Evolutionary conservation across 2,329 filamentous ascomycete genomes (phyloP), one percentile per base, ranked within the genome.

Genomic region (Cadophora luteo-olivacea): DNA sequence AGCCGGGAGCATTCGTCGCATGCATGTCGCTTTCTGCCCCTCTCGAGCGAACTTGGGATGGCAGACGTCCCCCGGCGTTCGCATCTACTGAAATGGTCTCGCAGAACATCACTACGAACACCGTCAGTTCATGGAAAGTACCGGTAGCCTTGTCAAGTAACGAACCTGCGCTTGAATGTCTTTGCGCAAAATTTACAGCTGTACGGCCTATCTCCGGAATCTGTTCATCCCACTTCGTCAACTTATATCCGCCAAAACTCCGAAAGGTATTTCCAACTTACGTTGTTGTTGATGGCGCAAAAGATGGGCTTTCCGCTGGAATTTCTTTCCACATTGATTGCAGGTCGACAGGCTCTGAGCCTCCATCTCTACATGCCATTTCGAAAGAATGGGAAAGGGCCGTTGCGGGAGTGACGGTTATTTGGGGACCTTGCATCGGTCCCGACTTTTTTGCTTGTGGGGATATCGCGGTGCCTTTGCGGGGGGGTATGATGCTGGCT

Each of bases 111-210:
- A 48, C 77, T 78, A 48, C 48, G 24, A 16, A 16, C 2, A 38
- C 1, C 29, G 3, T 25, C 48, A 16, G 8, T 58, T 69, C 54
- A 73, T 67, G 41, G 16, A 32, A 19, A 38, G 55, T 38, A 7
- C 9, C 58, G 7, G 33, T 14, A 54, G 22, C 48, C 19, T 8
- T 48, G 38, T 22, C 22, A 45, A n/a, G 19, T 16, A 24, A 70
- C 69, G 45, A 71, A 73, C 77, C 76, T 78, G 68, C 77, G 75
- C 64, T 78, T 78, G 72, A 78, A 78, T 8, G 75, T 77, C 66
- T 78, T 78, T 65, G 73, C 72, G 71, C 77, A 78, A 66, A 78
- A 78, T 72, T 74, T 75, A 70, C 77, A 78, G 60, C 73, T 75
- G 68, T 76, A 77, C 33, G 77, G 76, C 25, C 75, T 69, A 52